These are phyloP conservation scores for Phytopythium delawarense DNA, from an alignment of 352 stramenopile species.

Conservation along the genomic window DNA sequence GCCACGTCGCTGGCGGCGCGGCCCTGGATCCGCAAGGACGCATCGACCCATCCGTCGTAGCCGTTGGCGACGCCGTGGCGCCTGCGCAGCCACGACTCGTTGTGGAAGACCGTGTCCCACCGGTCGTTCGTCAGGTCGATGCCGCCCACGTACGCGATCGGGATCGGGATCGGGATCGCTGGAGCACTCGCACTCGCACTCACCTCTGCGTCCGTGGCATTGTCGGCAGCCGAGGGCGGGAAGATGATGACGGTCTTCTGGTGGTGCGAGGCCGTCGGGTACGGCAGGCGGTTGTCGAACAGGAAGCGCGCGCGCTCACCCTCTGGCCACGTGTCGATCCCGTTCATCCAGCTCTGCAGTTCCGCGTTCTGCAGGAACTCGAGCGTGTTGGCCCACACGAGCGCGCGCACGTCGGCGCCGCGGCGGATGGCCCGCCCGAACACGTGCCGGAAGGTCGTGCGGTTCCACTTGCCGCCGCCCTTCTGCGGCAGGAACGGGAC, in stretches of 20 bases:
- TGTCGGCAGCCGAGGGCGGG: background rate
- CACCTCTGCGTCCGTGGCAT: background rate
- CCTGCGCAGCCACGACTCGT: conserved; percentile 32
- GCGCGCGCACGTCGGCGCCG: conserved; percentile 35
- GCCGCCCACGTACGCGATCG: conserved; percentile 45
- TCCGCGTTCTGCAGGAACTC: conserved; percentile 34
- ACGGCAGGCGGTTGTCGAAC: conserved; percentile 47
- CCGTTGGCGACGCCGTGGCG: conserved; percentile 17
- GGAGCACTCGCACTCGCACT: no score
- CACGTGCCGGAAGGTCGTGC: conserved; percentile 33
- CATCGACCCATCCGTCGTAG: conserved; percentile 56
- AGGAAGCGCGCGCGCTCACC: conserved; percentile 16
- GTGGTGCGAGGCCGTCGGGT: conserved; percentile 30
- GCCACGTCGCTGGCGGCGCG: conserved; percentile 45
- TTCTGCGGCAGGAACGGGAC: conserved; percentile 29
- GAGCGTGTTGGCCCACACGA: conserved; percentile 53
- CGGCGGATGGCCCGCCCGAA: conserved; percentile 27
- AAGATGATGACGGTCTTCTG: conserved; percentile 38
- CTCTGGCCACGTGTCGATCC: conserved; percentile 8
- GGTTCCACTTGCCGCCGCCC: conserved; percentile 15
- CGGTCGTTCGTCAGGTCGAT: conserved; percentile 52
- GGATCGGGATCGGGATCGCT: conserved; percentile 11
- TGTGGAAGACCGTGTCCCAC: conserved; percentile 52
- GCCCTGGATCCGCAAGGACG: conserved; percentile 34
- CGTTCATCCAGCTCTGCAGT: conserved; percentile 40